A percentile compares a stretch with the other conserved stretches of the same genome.
Conservation (phyloP, 2,329 filamentous ascomycete species). For the Reticulascus tulasneorum region DNA sequence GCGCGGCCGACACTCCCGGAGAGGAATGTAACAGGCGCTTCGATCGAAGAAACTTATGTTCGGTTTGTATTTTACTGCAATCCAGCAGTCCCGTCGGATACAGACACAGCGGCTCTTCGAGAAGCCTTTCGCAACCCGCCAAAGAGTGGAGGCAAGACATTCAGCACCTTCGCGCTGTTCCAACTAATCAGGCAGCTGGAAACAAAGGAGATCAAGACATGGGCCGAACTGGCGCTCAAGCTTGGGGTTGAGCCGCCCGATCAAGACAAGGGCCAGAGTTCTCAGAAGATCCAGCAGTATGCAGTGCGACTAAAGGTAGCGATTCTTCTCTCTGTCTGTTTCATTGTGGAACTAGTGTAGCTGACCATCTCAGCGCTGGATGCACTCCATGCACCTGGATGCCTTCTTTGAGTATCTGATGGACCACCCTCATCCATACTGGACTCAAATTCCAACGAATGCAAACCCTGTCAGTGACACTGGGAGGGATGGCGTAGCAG, state of each 20-base stretch:
- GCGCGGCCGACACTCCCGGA: constrained; percentile 51
- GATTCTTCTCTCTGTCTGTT: not conserved
- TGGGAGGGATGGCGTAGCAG: constrained; percentile 73
- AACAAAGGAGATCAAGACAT: constrained; percentile 82
- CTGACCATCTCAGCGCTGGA: constrained; percentile 66
- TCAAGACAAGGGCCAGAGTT: constrained; percentile 77
- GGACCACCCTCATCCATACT: constrained; percentile 74
- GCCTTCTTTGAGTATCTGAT: constrained; percentile 91
- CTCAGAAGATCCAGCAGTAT: constrained; percentile 93
- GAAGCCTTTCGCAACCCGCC: constrained; percentile 77
- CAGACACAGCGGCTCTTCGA: constrained; percentile 66
- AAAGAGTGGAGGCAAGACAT: constrained; percentile 82
- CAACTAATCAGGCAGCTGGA: constrained; percentile 77
- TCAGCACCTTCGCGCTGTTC: constrained; percentile 73
- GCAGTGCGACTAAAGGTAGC: constrained; percentile 82
- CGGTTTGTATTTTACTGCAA: constrained; percentile 89
- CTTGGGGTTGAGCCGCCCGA: constrained; percentile 87
- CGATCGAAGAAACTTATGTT: constrained; percentile 78
- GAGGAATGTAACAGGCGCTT: constrained; percentile 62
- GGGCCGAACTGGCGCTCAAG: constrained; percentile 81
- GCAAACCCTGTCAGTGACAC: constrained; percentile 59
- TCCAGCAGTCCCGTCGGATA: constrained; percentile 67
- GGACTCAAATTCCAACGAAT: constrained; percentile 66
- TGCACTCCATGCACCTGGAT: constrained; percentile 94
- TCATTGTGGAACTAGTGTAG: not conserved